Percentiles rank a stretch among this genome's conserved stretches.
These are phyloP conservation scores for Russula abietina DNA, from an alignment of 768 basidiomycete genomes.

Conservation along the genomic window DNA sequence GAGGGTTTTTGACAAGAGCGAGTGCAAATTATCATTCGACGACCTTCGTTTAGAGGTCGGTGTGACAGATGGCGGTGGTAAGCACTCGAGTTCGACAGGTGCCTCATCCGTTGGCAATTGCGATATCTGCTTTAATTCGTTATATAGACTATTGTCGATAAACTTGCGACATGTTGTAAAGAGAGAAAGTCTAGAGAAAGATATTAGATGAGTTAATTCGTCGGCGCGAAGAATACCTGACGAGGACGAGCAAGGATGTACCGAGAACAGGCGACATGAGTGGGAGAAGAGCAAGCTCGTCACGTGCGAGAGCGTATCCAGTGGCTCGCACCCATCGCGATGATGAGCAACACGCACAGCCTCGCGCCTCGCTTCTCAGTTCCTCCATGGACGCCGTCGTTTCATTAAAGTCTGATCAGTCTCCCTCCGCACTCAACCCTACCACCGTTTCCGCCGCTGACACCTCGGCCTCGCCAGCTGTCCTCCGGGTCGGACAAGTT, in stretches of 20 bases:
- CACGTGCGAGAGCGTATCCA: not conserved
- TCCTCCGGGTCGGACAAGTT: not conserved
- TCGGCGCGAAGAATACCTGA: not conserved
- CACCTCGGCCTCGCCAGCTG: conserved; percentile 30
- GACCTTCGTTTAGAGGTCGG: conserved; percentile 13
- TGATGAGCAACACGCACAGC: not conserved
- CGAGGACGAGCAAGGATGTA: not conserved
- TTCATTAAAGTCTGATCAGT: conserved; percentile 45
- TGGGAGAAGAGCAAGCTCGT: not conserved
- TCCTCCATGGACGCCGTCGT: conserved; percentile 30
- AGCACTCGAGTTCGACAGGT: conserved; percentile 15
- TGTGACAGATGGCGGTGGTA: conserved; percentile 16
- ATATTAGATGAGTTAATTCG: not conserved
- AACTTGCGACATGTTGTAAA: conserved; percentile 23
- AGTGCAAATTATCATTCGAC: conserved; percentile 38
- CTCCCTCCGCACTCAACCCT: conserved; percentile 40
- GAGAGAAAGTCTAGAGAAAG: conserved; percentile 13
- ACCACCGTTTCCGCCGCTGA: conserved; percentile 40
- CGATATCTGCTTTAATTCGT: conserved; percentile 22
- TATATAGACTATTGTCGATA: conserved; percentile 19
- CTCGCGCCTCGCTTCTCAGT: not conserved
- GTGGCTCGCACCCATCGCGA: not conserved
- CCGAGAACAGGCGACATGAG: not conserved
- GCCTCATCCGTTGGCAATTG: not conserved
- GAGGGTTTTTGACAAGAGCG: conserved; percentile 47